Percentiles rank a stretch among this genome's conserved stretches.
These are phyloP conservation scores for Stemphylium vesicarium DNA, from an alignment of 2,329 filamentous ascomycete species.

Conservation along the genomic window DNA sequence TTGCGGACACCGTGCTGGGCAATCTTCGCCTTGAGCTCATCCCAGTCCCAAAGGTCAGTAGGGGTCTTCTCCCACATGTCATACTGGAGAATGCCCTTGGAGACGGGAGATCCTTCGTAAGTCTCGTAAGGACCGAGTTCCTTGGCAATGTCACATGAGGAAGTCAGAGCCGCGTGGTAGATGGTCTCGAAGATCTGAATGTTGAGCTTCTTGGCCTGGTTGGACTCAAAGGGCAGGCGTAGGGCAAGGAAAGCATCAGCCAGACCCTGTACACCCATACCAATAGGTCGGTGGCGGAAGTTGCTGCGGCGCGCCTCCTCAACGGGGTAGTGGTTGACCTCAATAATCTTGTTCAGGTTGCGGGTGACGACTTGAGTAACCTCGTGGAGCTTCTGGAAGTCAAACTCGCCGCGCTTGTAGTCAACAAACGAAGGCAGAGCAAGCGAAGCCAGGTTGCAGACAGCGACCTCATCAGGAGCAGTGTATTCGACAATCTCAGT, in stretches of 20 bases:
- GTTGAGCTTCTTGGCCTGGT: conserved; percentile 92
- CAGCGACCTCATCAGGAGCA: conserved; percentile 95
- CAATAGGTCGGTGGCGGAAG: conserved; percentile 94
- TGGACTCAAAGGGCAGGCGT: conserved; percentile 94
- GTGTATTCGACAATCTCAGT: conserved; percentile 98
- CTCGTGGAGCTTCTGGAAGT: conserved; percentile 97
- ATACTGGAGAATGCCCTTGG: conserved; percentile 94
- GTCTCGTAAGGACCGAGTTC: conserved; percentile 83
- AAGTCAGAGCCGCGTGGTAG: conserved; percentile 92
- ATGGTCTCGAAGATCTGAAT: conserved; percentile 99
- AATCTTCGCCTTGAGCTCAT: conserved; percentile 84
- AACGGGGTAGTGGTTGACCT: conserved; percentile 98
- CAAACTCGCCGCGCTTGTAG: conserved; percentile 80
- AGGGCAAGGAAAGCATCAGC: conserved; percentile 97
- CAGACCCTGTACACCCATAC: conserved; percentile 95
- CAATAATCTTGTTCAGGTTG: conserved; percentile 98
- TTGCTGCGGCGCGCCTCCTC: conserved; percentile 93
- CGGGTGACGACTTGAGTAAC: conserved; percentile 89
- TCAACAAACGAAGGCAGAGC: conserved; percentile 92
- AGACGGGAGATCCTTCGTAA: conserved; percentile 92
- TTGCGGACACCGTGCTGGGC: conserved; percentile 94
- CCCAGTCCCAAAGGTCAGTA: conserved; percentile 96
- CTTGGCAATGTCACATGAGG: conserved; percentile 85
- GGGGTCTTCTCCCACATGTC: conserved; percentile 98
- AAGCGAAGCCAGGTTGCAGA: conserved; percentile 96